These are phyloP conservation scores for Lathyrus tuberosus DNA, from an alignment of 306 rosid species.

Conservation along the genomic window DNA sequence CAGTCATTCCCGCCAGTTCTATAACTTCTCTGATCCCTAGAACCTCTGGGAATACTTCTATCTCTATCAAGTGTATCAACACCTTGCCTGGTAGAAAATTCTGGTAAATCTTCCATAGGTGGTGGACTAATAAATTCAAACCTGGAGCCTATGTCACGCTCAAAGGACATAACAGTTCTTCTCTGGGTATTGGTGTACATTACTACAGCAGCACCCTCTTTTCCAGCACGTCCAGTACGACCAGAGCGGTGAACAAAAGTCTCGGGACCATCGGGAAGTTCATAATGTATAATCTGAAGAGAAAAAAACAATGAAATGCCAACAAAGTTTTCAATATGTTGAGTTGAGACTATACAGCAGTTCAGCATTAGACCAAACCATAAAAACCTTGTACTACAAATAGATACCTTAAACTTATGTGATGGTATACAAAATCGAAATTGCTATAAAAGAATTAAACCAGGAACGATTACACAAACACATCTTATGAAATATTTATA, in stretches of 20 bases:
- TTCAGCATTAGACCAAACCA: constrained; percentile 4
- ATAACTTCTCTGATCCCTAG: constrained; percentile 58
- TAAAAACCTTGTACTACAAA: constrained; percentile 23
- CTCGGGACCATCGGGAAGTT: constrained; percentile 96
- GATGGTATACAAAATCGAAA: constrained; percentile 25
- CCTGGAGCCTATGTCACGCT: constrained; percentile 85
- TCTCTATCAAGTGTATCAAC: constrained; percentile 73
- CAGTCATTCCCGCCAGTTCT: constrained; percentile 72
- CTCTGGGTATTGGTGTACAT: constrained; percentile 82
- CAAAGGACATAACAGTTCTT: constrained; percentile 87
- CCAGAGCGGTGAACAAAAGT: constrained; percentile 99
- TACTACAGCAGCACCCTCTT: constrained; percentile 77
- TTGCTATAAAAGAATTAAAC: constrained; percentile 19
- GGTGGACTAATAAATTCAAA: constrained; percentile 84
- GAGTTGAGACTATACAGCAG: constrained; percentile 25
- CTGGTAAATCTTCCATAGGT: constrained; percentile 65
- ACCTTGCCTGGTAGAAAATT: constrained; percentile 78
- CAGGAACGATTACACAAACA: background rate
- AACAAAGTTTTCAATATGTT: constrained; percentile 32
- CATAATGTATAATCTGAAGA: constrained; percentile 86
- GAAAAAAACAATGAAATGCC: constrained; percentile 29
- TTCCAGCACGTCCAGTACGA: constrained; percentile 98
- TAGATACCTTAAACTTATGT: constrained; percentile 22
- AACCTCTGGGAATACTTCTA: constrained; percentile 45
- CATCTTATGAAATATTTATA: background rate